Evolutionary conservation across 768 basidiomycete species (phyloP), one percentile per base, ranked within the genome.

Genomic region (Lentinus brumalis): DNA sequence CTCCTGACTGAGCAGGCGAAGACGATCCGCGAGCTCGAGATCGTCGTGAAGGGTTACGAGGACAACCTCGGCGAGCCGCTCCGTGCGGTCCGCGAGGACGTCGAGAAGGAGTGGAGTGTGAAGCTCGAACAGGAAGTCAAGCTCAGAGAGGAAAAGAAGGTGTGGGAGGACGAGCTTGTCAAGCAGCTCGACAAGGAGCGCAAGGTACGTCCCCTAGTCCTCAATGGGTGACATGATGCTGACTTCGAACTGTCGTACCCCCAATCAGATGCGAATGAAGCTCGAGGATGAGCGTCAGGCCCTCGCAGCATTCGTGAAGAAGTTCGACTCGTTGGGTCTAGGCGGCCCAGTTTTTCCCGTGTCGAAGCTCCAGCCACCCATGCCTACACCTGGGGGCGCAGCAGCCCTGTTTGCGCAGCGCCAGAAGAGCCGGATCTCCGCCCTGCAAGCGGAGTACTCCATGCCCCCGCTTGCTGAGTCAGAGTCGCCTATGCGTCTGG

Each of bases 221-320:
- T 14, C n/a, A 41, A 10, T 11, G 51, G 52, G 5, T 1, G 7
- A 42, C 60, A 52, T 15, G 10, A 59, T 53, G 44, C 35, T 41
- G 14, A 12, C 45, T 59, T 12, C n/a, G 56, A 38, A 1, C 18
- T 14, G 8, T 29, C 9, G 1, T 31, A 35, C 63, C 21, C 2
- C 21, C 21, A 26, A 26, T 26, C 21, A 89, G 87, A 68, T 77
- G 60, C 77, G 89, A 52, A 70, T 76, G 38, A 86, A 86, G 65
- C 73, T 93, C 53, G 91, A 94, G 70, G 87, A 87, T 46, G 91
- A 94, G 74, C 83, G 91, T 40, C 79, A 85, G 26, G 92, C 90
- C 9, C 78, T 94, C 42, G 84, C 89, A 4, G 82, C 90, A 6
- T 94, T 94, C 66, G 92, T 94, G 47, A 80, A 79, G 71, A 91